Percentiles rank a stretch among this genome's conserved stretches.
phyloP scores from a whole-genome alignment of 352 stramenopile genomes.

The Pythium biforme region DNA sequence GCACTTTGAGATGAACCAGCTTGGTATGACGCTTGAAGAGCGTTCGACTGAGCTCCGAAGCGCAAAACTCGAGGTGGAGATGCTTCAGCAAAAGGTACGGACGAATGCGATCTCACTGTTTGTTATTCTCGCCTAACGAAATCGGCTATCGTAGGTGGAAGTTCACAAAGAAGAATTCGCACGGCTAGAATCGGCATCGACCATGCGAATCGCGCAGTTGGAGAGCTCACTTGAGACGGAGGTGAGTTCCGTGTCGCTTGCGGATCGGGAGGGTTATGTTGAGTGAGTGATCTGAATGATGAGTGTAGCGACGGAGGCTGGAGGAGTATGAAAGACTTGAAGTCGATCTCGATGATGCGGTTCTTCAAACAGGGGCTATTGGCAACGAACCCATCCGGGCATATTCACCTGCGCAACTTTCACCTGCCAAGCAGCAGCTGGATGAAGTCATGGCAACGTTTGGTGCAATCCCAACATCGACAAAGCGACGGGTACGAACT shows the following conservation, averaged over 20 bases:
- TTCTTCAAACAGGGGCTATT: conserved; percentile 61
- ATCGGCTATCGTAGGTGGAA: conserved; percentile 35
- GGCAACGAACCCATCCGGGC: neutral
- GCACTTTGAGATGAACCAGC: conserved; percentile 75
- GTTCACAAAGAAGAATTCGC: conserved; percentile 72
- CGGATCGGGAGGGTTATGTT: neutral
- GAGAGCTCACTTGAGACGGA: conserved; percentile 53
- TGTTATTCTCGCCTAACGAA: neutral
- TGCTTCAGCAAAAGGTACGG: conserved; percentile 69
- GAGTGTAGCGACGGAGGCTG: conserved; percentile 40
- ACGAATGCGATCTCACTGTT: neutral
- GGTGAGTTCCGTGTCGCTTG: no score
- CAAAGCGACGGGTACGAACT: conserved; percentile 49
- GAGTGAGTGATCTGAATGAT: conserved; percentile 15
- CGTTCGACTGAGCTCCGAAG: conserved; percentile 35
- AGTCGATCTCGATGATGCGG: conserved; percentile 64
- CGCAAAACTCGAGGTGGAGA: conserved; percentile 49
- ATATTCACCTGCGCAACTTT: neutral
- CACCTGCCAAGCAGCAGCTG: conserved; percentile 24
- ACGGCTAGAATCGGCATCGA: conserved; percentile 63
- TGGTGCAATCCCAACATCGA: conserved; percentile 58
- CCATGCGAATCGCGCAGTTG: conserved; percentile 55
- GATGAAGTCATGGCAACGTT: conserved; percentile 61
- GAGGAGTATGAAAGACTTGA: conserved; percentile 76
- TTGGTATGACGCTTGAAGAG: conserved; percentile 64